phyloP scores from a whole-genome alignment of 805 yeast species.

The Saturnispora halmiae region DNA sequence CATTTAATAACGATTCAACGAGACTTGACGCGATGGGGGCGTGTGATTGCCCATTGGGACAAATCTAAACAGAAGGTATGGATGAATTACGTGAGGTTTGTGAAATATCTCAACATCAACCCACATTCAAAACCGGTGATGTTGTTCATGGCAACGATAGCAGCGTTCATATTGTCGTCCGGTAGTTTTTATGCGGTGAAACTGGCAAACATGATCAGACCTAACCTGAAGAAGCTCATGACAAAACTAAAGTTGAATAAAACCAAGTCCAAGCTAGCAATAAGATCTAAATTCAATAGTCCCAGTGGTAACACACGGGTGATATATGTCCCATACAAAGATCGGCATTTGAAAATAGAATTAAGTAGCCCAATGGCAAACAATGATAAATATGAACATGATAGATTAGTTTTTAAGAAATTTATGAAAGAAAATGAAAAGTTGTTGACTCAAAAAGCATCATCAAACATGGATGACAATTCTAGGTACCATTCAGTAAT shows the following conservation, averaged over 20 bases:
- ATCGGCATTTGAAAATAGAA: slow-evolving; percentile 31
- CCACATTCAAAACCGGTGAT: slow-evolving; percentile 27
- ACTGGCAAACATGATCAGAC: slow-evolving; percentile 16
- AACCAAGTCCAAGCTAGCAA: neutral
- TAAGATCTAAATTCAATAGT: neutral
- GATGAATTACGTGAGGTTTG: slow-evolving; percentile 13
- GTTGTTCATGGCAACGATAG: slow-evolving; percentile 25
- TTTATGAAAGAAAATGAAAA: slow-evolving; percentile 29
- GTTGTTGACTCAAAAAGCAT: neutral
- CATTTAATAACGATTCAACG: no score
- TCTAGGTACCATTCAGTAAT: slow-evolving; percentile 11
- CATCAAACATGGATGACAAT: no score
- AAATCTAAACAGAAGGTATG: slow-evolving; percentile 11
- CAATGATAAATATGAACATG: slow-evolving; percentile 45
- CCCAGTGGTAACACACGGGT: slow-evolving; percentile 26
- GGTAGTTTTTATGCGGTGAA: slow-evolving; percentile 21
- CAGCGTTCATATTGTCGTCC: slow-evolving; percentile 19
- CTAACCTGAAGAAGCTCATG: slow-evolving; percentile 6
- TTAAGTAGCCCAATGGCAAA: slow-evolving; percentile 35
- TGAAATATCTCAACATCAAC: slow-evolving; percentile 21
- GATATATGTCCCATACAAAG: slow-evolving; percentile 41
- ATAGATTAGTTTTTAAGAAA: slow-evolving; percentile 43
- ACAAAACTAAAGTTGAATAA: neutral
- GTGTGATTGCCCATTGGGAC: slow-evolving; percentile 7
- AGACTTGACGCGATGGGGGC: slow-evolving; percentile 1